Evolutionary conservation across 2,329 filamentous ascomycete genomes (phyloP), one percentile per base, ranked within the genome.

Genomic region (Diplodia scrobiculata): DNA sequence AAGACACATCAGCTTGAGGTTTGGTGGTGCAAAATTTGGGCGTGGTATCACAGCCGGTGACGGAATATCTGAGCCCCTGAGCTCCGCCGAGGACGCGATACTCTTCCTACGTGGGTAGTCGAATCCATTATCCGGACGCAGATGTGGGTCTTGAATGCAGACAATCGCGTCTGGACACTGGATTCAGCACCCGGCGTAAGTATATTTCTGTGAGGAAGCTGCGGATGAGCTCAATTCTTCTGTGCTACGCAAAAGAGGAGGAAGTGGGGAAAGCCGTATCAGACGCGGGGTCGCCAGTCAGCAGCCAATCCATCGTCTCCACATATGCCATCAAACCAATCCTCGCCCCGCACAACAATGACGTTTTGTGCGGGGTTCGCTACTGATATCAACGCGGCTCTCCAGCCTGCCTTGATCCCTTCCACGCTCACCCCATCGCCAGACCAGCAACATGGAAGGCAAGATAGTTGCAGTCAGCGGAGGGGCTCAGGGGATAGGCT

Each of bases 401-500:
- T 14, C 41, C 17, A 3, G 17, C 2, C 21, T 59, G 5, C 6
- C 17, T 62, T 45, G 27, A 25, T n/a, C n/a, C 17, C 9, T 11
- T 14, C 29, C 29, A 34, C 27, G 2, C 19, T 9, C n/a, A 13
- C 7, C 25, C 14, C 14, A 41, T 7, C 10, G 48, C 3, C 25
- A 65, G 71, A 62, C 25, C 21, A 41, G 7, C 10, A 55, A 5
- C 25, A 65, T 72, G 64, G 29, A 59, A 1, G 64, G 62, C 6
- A 71, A 70, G 58, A 70, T 72, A 10, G 65, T 71, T 25, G 69
- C 68, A 13, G 66, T 79, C 27, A 79, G 77, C 4, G 77, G 77
- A n/a, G 77, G 73, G 7, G 77, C 71, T 3, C 71, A 76, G 21
- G 77, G 77, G 5, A 72, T 79, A 14, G 77, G 77, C 59, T 76